Base-by-base conservation (phyloP, 1,139 yeast species). In the Suhomyces guaymorum region DNA sequence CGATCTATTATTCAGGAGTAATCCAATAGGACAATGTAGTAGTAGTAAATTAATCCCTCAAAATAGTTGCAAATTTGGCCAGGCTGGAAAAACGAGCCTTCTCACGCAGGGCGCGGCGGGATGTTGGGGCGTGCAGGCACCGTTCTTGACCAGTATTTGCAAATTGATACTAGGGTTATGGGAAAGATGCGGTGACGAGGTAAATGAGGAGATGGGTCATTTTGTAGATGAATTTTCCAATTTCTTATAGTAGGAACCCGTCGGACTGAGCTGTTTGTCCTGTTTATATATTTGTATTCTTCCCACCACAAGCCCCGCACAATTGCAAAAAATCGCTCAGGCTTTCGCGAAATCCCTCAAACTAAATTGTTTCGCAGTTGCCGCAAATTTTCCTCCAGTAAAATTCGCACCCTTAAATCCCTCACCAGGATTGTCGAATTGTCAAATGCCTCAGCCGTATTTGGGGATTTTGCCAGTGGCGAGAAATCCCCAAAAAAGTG, bases 21-120 rank as follows among this genome's bases (percentile, higher is more conserved):
- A 11, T 6, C 28, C 28, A 26, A 11, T 13, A 12, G 22, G 15
- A n/a, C 3, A 6, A 17, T 17, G 19, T 17, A 17, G 8, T 5
- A 17, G 19, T 17, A 8, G 7, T 16, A 30, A 30, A 30, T 21
- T 34, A 34, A 34, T 34, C 38, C 38, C 38, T 34, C 38, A 33
- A 22, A 28, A 25, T 31, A 25, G 34, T 25, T 31, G 34, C 29
- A 26, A 27, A 27, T 18, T 20, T n/a, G 11, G 28, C 9, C 14
- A 23, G 8, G 25, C 14, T 6, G 8, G 7, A 5, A 5, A 11
- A 6, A 10, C 27, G 7, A 12, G 16, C 22, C 12, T 5, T 19
- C 7, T 5, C 19, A 17, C 8, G 7, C 19, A 17, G n/a, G 12
- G 11, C 19, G 24, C 21, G 30, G 21, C 30, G 12, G 24, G 24